Base-by-base conservation (phyloP, 495 filamentous ascomycete genomes). In the Aspergillus sclerotiicarbonarius region DNA sequence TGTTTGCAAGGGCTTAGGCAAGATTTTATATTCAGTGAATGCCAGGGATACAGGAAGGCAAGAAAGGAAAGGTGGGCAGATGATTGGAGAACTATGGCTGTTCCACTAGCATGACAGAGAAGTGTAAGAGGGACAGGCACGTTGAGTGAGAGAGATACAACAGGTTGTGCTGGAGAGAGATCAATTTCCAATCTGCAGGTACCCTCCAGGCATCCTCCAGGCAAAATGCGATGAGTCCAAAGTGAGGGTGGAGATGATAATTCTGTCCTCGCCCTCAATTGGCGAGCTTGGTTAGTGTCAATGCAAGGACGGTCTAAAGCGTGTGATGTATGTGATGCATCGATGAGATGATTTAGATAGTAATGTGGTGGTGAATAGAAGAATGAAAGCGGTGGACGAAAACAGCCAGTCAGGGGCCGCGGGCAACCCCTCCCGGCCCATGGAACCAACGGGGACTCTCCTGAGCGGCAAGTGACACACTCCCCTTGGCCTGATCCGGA, bases 91-190 rank as follows among this genome's bases (percentile, higher is more conserved):
- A 20, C 21, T 12, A 18, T 31, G 1, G 6, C 10, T 50, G 45
- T 15, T 51, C 20, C 35, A 25, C 18, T 25, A 15, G 8, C n/a
- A 47, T n/a, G 49, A 43, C 56, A 52, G 41, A 53, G 12, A 12
- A 4, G 19, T 29, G 54, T 57, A 57, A n/a, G 15, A 8, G 9
- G n/a, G 25, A n/a, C 12, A 16, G 20, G 31, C n/a, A 44, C 19
- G 15, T 7, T 44, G 16, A 18, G 35, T 57, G 54, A 43, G n/a
- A 15, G 6, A 44, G n/a, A 51, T 51, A 51, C 54, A 44, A 32
- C 6, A 0, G 21, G 4, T 20, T 20, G 54, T 39, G 4, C 16
- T 13, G 29, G 15, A n/a, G 25, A 39, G 20, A 30, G 54, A 44
- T 51, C 54, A 15, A 9, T 12, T 8, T 13, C 51, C 54, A 51